Evolutionary conservation across 169 alveolate genomes (phyloP), one percentile per base, ranked within the genome.

Genomic region (Plasmodium inui): DNA sequence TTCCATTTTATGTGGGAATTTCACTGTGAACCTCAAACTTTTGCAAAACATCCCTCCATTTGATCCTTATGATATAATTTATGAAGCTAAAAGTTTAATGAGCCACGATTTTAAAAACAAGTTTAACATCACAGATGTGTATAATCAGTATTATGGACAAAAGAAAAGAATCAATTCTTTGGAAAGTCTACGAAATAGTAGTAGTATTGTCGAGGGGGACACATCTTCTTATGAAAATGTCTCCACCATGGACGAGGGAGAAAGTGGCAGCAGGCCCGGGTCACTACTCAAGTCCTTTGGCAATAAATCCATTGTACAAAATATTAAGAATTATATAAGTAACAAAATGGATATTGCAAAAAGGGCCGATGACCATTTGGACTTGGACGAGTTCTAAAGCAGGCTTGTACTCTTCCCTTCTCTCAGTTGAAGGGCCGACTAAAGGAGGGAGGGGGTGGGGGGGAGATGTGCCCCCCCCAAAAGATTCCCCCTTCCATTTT

Each of bases 21-120:
- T 91, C 61, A 91, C 85, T 37, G 95, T 91, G 14, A 91, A 91
- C 67, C 67, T 91, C 39, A 91, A 91, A 73, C 92, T 91, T n/a
- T 53, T 91, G 39, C 95, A 91, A 82, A 91, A 91, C 74, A 91
- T 91, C 28, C 95, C 95, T 8, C 95, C 91, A 34, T 91, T 91
- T 72, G 95, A 91, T 82, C 95, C 95, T 28, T 91, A 57, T 72
- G 95, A 91, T 32, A 81, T 91, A 28, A 91, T 82, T 37, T 81
- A 55, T 82, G 92, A 91, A 70, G 95, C 95, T 34, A 91, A 91
- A 82, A 50, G 55, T 46, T 72, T 91, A 81, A 80, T 91, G 92
- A 50, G 84, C 39, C 37, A 71, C 9, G 95, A 91, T 91, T 19
- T 26, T 8, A 41, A 91, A 80, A 81, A 91, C n/a, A 17, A 61